Percentiles rank a stretch among this genome's conserved stretches.
Evolutionary conservation across 257 asterid genomes (phyloP).

Genomic region (Galeopsis tetrahit): DNA sequence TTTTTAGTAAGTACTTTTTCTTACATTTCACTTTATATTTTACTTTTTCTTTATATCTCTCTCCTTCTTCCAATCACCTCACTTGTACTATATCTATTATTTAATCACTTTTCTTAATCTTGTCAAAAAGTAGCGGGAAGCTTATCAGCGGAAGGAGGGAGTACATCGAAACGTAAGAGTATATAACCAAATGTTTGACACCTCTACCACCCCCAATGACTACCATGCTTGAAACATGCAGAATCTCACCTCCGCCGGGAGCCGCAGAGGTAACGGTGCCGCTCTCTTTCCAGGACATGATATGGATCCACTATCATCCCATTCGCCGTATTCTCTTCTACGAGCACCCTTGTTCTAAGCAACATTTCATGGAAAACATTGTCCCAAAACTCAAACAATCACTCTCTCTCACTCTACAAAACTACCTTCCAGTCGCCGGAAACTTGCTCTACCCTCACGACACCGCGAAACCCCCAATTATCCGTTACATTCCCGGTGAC

Average conservation of each 20-base stretch:
- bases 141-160: too few relatives aligned
- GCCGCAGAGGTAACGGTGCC: constrained; percentile 28
- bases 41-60: too few relatives aligned
- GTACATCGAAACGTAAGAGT: too few relatives aligned
- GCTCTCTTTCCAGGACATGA: constrained; percentile 35
- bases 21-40: too few relatives aligned
- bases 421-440: constrained; percentile 50
- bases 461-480: background rate
- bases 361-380: constrained; percentile 35
- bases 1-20: too few relatives aligned
- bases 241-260: constrained; percentile 22
- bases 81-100: too few relatives aligned
- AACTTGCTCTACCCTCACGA: constrained; percentile 15
- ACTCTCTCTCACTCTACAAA: constrained; percentile 53
- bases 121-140: too few relatives aligned
- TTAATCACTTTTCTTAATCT: too few relatives aligned
- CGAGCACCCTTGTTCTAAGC: constrained; percentile 34
- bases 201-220: constrained; percentile 4
- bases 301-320: constrained; percentile 40
- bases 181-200: too few relatives aligned
- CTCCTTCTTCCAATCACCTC: too few relatives aligned
- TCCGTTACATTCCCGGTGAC: constrained; percentile 25
- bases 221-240: constrained; percentile 20
- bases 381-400: constrained; percentile 34
- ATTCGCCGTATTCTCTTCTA: constrained; percentile 53